Conservation (phyloP, 345 rosid species). For the Punica granatum region DNA sequence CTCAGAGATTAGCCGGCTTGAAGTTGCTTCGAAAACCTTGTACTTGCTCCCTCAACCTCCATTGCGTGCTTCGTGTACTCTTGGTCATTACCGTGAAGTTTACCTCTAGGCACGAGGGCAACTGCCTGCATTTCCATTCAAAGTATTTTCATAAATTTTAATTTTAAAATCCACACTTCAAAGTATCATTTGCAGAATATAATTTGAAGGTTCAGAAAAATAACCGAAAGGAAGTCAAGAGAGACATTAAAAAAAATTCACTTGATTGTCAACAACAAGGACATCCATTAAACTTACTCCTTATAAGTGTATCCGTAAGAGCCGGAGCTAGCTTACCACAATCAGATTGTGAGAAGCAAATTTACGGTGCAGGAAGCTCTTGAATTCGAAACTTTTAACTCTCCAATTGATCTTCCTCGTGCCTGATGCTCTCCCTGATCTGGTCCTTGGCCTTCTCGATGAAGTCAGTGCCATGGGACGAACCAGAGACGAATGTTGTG, state of each 20-base stretch:
- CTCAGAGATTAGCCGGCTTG: slow-evolving; percentile 53
- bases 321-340: too few species aligned
- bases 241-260: too few species aligned
- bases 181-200: too few species aligned
- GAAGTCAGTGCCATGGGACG: slow-evolving; percentile 91
- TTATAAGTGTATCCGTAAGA: too few species aligned
- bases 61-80: slow-evolving; percentile 60
- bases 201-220: too few species aligned
- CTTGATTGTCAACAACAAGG: too few species aligned
- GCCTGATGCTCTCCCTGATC: slow-evolving; percentile 74
- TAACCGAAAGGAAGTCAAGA: too few species aligned
- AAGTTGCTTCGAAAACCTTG: slow-evolving; percentile 73
- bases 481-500: slow-evolving; percentile 74
- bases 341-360: too few species aligned
- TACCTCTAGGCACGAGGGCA: slow-evolving; percentile 70
- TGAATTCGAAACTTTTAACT: slow-evolving; percentile 27
- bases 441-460: slow-evolving; percentile 90
- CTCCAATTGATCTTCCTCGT: slow-evolving; percentile 5
- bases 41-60: slow-evolving; percentile 52
- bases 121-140: slow-evolving; percentile 46
- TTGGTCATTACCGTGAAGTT: slow-evolving; percentile 57
- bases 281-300: slow-evolving; percentile 36
- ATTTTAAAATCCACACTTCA: too few species aligned
- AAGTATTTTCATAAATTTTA: too few species aligned
- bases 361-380: slow-evolving; percentile 43